Conservation (phyloP, 305 asterid species). For the Ilex paraguariensis region DNA sequence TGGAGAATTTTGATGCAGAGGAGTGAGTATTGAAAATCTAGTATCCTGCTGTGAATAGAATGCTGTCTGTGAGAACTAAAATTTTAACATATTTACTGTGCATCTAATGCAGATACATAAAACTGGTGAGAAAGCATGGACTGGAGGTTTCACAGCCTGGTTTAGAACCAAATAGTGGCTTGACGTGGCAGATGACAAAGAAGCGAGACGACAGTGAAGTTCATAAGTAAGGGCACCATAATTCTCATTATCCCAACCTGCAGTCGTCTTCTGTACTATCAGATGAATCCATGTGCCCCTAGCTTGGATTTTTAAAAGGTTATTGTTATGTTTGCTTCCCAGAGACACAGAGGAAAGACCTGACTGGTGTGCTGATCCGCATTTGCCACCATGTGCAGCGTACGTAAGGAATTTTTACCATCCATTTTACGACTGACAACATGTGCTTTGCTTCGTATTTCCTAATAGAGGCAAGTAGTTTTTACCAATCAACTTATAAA, state of each 20-base stretch:
- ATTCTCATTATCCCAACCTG: conserved; percentile 1
- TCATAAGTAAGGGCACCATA: conserved; percentile 59
- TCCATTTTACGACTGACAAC: not conserved
- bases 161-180: conserved; percentile 68
- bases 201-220: conserved; percentile 69
- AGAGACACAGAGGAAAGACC: conserved; percentile 84
- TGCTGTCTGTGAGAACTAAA: not conserved
- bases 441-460: not conserved
- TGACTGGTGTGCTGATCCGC: conserved; percentile 89
- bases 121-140: conserved; percentile 71
- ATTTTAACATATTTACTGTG: not conserved
- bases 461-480: not conserved
- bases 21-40: conserved; percentile 40
- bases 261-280: not conserved
- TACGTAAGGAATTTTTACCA: conserved; percentile 24
- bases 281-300: conserved; percentile 5
- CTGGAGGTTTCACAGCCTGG: conserved; percentile 92
- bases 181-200: conserved; percentile 88
- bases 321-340: conserved; percentile 8
- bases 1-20: conserved; percentile 74
- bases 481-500: not conserved
- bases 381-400: conserved; percentile 97
- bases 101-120: conserved; percentile 49
- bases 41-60: not conserved
- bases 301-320: conserved; percentile 16